Conservation (phyloP, 2,329 filamentous ascomycete genomes). For the Aspergillus aculeatinus region DNA sequence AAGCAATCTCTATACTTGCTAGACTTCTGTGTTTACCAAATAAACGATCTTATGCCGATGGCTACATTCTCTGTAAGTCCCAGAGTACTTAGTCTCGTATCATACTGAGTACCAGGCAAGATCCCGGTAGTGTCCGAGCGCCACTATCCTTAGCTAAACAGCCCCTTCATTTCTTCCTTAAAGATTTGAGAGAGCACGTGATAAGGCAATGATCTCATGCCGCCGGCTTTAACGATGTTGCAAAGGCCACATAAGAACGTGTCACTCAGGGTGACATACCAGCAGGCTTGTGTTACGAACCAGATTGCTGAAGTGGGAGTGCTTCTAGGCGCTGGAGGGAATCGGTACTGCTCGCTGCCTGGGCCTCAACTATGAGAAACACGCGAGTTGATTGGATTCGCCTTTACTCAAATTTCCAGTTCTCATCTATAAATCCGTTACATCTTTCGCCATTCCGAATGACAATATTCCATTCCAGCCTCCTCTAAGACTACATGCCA, state of each 20-base stretch:
- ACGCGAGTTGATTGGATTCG: constrained; percentile 68
- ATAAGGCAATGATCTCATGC: constrained; percentile 73
- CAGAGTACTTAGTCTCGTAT: neutral
- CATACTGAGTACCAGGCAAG: no score
- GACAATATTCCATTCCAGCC: constrained; percentile 66
- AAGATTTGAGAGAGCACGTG: constrained; percentile 62
- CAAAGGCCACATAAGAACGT: constrained; percentile 59
- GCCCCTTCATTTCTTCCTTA: constrained; percentile 70
- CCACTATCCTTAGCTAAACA: constrained; percentile 4
- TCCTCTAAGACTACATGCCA: constrained; percentile 32
- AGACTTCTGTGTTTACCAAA: no score
- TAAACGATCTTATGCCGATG: constrained; percentile 28
- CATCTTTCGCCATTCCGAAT: constrained; percentile 62
- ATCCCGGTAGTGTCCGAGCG: no score
- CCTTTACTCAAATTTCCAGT: constrained; percentile 69
- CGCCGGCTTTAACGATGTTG: constrained; percentile 60
- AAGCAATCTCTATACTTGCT: no score
- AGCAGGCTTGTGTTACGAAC: constrained; percentile 62
- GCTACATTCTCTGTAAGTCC: constrained; percentile 49
- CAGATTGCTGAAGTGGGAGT: constrained; percentile 53
- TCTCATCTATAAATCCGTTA: constrained; percentile 71
- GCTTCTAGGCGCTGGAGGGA: constrained; percentile 62
- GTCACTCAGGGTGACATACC: constrained; percentile 63
- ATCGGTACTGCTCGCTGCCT: constrained; percentile 67
- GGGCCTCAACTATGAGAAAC: constrained; percentile 70